Conservation (phyloP, 768 basidiomycete genomes). For the Cystobasidium tubakii region DNA sequence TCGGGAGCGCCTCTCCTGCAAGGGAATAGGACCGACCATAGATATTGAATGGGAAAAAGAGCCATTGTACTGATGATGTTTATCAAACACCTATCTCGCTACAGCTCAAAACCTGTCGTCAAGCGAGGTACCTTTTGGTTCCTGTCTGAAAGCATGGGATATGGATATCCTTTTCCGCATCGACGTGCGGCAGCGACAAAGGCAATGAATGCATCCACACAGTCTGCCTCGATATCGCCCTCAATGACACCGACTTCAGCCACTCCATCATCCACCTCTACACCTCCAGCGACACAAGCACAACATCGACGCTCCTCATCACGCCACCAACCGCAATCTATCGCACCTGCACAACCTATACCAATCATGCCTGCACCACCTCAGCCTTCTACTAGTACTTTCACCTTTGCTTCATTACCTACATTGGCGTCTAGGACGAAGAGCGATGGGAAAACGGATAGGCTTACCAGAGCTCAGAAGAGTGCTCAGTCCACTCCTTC, state of each 20-base stretch:
- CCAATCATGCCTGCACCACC: not conserved
- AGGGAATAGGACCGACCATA: not conserved
- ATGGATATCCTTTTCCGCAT: constrained; percentile 22
- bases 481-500: not conserved
- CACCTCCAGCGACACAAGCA: not conserved
- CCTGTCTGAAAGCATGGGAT: constrained; percentile 38
- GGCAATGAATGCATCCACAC: not conserved
- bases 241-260: not conserved
- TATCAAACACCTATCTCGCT: too few relatives aligned
- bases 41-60: too few relatives aligned
- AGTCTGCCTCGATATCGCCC: not conserved
- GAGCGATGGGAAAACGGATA: not conserved
- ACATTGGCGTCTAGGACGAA: not conserved
- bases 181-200: constrained; percentile 4
- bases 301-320: not conserved
- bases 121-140: constrained; percentile 47
- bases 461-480: constrained; percentile 4
- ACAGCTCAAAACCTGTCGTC: constrained; percentile 41
- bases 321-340: not conserved
- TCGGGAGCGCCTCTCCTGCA: not conserved
- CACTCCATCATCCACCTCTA: not conserved
- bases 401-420: not conserved
- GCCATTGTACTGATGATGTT: too few relatives aligned
- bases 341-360: not conserved
- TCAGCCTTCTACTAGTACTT: not conserved